Conservation (phyloP, 306 rosid genomes). For the Cucurbita moschata region DNA sequence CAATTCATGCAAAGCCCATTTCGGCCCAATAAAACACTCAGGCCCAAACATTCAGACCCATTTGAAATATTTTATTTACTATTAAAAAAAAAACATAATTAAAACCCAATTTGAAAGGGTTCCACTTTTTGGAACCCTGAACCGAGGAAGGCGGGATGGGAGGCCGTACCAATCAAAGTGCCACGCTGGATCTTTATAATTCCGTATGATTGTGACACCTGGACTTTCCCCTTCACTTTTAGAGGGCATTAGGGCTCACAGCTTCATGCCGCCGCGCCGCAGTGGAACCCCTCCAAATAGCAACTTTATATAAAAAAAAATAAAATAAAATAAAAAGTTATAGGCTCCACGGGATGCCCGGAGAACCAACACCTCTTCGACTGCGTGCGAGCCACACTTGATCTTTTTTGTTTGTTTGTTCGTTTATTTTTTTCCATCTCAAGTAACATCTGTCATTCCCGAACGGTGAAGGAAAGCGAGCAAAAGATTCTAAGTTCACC, state of each 20-base stretch:
- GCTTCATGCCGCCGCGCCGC: neutral
- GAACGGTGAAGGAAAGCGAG: neutral
- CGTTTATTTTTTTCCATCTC: neutral
- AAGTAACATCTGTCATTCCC: neutral
- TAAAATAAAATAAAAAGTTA: too few relatives aligned
- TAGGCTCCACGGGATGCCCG: conserved; percentile 2
- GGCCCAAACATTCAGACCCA: neutral
- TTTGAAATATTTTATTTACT: neutral
- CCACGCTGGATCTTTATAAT: neutral
- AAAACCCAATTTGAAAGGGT: too few relatives aligned
- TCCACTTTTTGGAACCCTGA: neutral
- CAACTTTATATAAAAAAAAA: too few relatives aligned
- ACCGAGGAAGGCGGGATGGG: neutral
- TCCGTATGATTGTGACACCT: neutral
- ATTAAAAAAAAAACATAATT: too few relatives aligned
- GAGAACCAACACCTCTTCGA: neutral
- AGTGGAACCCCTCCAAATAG: neutral
- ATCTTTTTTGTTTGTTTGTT: neutral
- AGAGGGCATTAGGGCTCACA: neutral
- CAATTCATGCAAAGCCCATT: neutral
- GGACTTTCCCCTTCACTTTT: neutral
- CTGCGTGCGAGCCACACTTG: neutral
- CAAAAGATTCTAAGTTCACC: neutral
- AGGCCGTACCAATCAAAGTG: neutral
- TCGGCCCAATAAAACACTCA: neutral